Evolutionary conservation across 768 basidiomycete genomes (phyloP), one percentile per base, ranked within the genome.

Genomic region (Amyloporia xantha): DNA sequence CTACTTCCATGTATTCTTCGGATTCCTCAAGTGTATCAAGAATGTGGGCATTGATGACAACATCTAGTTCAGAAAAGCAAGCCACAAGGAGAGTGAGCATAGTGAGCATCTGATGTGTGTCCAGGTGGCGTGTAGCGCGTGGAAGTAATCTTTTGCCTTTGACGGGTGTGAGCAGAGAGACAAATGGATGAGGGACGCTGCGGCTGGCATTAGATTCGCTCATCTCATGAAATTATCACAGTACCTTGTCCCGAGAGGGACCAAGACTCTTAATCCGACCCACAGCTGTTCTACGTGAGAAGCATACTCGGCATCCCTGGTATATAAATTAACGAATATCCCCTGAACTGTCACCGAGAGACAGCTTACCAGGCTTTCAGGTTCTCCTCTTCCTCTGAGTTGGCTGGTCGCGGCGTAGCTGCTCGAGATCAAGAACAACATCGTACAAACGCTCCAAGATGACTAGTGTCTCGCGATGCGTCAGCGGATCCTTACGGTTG

Each of bases 131-230:
- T 9, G 91, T 83, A 12, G 93, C 78, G 40, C 96, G 84, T 3
- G 92, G 88, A 11, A 99, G 74, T 21, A 99, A 76, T 52, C 84
- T 84, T 71, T 97, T 98, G 49, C 96, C 96, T 67, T 99, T 99
- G 57, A 79, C 78, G 3, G 90, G 84, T 17, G 76, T 77, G 41
- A 99, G 76, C 28, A 99, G 74, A 2, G 94, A 92, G 56, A 99
- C 83, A 70, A 99, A 97, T 1, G 96, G 96, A 69, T 99, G 96
- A 2, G 95, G 95, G 54, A 87, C 77, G 63, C 94, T 94, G 56
- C 1, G 1, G n/a, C n/a, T n/a, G n/a, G n/a, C n/a, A n/a, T n/a
- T n/a, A n/a, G n/a, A n/a, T n/a, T n/a, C n/a, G n/a, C n/a, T n/a
- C n/a, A n/a, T n/a, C n/a, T n/a, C n/a, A n/a, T n/a, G n/a, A n/a